Base-by-base conservation (phyloP, 2,329 filamentous ascomycete genomes). In the Rutstroemia sp. region DNA sequence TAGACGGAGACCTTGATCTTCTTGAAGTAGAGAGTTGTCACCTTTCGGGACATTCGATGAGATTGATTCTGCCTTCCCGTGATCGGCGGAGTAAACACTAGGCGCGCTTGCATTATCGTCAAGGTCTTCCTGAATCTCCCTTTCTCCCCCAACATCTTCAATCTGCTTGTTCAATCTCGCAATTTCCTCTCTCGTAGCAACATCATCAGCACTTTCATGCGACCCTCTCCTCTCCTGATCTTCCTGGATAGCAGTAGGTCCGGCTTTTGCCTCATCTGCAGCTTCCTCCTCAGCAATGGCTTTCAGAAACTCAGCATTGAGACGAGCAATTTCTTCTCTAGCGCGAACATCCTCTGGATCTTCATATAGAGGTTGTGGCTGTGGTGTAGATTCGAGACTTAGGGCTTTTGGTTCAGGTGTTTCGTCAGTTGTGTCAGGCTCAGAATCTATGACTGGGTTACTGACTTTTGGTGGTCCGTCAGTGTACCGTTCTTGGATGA, bases 241-340 rank as follows among this genome's bases (percentile, higher is more conserved):
- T 5, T 38, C 30, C 38, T 45, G 5, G 17, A 23, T 6, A 19
- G 10, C 30, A 34, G 30, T 34, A 3, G 30, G 10, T 34, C 4
- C 30, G 10, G 12, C 5, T 34, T 12, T 25, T 6, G 3, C 10
- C 12, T 37, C 21, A 8, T 48, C 44, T 3, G 16, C 39, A 9
- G 38, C 19, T 25, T 54, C 19, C 19, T 63, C 59, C n/a, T 27
- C 57, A 25, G 34, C 27, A 1, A 54, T 57, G 25, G 52, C 51
- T 51, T 60, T 63, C 49, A 64, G 44, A 5, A 67, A 58, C 34
- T 66, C 63, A 14, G 58, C 65, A 48, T 67, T 66, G 19, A 66
- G 25, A 41, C 46, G 57, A 17, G 61, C 62, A 48, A 67, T 63
- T 44, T 67, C 65, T 38, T 62, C 63, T 25, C 63, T 51, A 8